A percentile compares a stretch with the other conserved stretches of the same genome.
Evolutionary conservation across 805 yeast genomes (phyloP).

Genomic region (Metschnikowia cerradonensis): DNA sequence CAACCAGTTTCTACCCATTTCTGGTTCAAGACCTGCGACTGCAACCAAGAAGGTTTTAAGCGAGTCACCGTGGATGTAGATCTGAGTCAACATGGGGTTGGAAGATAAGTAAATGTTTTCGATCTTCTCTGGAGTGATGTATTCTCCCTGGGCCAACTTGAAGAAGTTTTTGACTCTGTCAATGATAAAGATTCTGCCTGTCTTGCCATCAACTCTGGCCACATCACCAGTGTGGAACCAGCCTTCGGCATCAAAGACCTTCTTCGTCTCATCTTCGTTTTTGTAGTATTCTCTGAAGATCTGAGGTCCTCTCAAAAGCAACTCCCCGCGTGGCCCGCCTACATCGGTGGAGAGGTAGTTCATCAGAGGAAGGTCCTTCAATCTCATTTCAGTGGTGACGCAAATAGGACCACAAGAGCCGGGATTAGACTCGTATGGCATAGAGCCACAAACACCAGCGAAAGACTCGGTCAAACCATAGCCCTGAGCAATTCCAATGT

Average conservation of each 20-base stretch:
- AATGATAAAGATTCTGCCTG: conserved; percentile 27
- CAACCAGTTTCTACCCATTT: conserved; percentile 12
- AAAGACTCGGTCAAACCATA: conserved; percentile 34
- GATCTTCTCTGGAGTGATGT: conserved; percentile 18
- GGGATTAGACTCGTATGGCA: conserved; percentile 19
- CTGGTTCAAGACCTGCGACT: conserved; percentile 57
- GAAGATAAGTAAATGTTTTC: conserved; percentile 30
- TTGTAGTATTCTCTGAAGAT: conserved; percentile 24
- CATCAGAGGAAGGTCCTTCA: conserved; percentile 24
- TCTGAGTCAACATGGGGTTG: conserved; percentile 48
- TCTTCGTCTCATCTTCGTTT: conserved; percentile 23
- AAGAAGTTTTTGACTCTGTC: conserved; percentile 20
- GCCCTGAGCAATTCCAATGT: conserved; percentile 27
- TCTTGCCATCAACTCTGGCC: conserved; percentile 43
- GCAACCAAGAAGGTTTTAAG: conserved; percentile 54
- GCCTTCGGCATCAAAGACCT: conserved; percentile 19
- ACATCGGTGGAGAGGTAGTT: conserved; percentile 20
- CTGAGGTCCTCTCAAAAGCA: conserved; percentile 26
- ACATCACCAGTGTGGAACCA: conserved; percentile 38
- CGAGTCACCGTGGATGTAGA: conserved; percentile 64
- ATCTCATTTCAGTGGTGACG: conserved; percentile 18
- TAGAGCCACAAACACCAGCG: conserved; percentile 21
- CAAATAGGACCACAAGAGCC: conserved; percentile 24
- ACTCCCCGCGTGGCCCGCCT: conserved; percentile 28
- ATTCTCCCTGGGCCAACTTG: conserved; percentile 21